A percentile compares a stretch with the other conserved stretches of the same genome.
Conservation (phyloP, 768 basidiomycete species). For the Mycena sanguinolenta region DNA sequence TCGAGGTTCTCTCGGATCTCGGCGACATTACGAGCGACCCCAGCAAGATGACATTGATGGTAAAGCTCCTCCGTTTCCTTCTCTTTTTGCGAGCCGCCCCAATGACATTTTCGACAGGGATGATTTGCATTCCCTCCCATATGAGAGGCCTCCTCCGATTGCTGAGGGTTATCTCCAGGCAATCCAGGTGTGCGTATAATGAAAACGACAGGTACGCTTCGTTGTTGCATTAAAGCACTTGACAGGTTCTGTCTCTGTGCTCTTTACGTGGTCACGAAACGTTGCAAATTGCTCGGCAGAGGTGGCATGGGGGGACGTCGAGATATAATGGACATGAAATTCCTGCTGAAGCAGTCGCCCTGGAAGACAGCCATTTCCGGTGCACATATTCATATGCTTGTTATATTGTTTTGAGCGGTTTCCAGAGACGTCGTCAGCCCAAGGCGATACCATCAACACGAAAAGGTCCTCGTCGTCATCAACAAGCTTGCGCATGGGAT, state of each 20-base stretch:
- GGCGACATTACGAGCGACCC: background rate
- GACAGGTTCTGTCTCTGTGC: constrained; percentile 23
- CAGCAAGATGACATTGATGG: background rate
- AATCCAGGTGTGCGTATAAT: constrained; percentile 25
- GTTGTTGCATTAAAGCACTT: constrained; percentile 26
- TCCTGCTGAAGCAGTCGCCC: no score
- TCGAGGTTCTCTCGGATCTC: no score
- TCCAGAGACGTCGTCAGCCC: no score
- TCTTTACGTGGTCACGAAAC: constrained; percentile 14
- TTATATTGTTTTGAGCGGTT: no score
- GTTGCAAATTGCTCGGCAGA: constrained; percentile 11
- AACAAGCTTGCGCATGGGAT: background rate
- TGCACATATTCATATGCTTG: no score
- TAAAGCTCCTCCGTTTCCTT: background rate
- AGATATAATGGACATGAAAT: no score
- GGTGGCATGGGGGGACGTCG: background rate
- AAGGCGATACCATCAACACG: no score
- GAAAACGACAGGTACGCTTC: constrained; percentile 11
- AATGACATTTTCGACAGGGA: no score
- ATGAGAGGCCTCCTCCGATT: constrained; percentile 31
- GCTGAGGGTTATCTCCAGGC: constrained; percentile 40
- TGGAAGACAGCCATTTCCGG: no score
- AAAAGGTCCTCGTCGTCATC: background rate
- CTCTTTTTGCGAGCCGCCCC: background rate
- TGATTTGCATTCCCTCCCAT: no score